phyloP scores from a whole-genome alignment of 306 rosid species.

The Chamaecrista fasciculata region DNA sequence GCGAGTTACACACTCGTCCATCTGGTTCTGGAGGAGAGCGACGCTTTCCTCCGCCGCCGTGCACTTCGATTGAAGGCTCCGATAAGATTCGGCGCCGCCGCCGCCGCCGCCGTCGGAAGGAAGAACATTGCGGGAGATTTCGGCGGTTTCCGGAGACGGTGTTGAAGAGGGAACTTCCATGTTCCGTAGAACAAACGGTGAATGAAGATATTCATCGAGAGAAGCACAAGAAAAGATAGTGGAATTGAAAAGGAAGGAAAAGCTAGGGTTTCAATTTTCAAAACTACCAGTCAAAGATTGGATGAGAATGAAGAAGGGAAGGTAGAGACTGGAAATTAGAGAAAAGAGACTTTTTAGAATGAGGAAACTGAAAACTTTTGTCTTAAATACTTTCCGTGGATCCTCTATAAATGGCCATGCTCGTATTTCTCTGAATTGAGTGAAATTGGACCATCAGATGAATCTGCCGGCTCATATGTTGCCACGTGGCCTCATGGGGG shows the following conservation, averaged over 20 bases:
- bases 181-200: conserved; percentile 25
- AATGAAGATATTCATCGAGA: conserved; percentile 29
- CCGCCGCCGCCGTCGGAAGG: conserved; percentile 35
- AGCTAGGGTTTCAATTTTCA: too few species aligned
- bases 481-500: too few species aligned
- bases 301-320: not conserved
- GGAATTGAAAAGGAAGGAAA: not conserved
- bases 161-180: conserved; percentile 43
- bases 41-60: conserved; percentile 25
- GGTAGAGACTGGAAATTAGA: too few species aligned
- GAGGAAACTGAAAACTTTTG: too few species aligned
- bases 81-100: conserved; percentile 37
- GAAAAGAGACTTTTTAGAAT: too few species aligned
- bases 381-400: too few species aligned
- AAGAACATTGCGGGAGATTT: conserved; percentile 13
- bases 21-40: conserved; percentile 3
- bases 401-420: too few species aligned
- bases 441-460: too few species aligned
- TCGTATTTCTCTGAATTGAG: too few species aligned
- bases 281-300: conserved; percentile 61
- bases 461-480: too few species aligned
- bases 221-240: conserved; percentile 2
- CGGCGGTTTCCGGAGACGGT: conserved; percentile 14
- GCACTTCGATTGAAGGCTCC: conserved; percentile 21
- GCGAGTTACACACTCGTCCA: conserved; percentile 31